These are phyloP conservation scores for Trichoderma sp. DNA, from an alignment of 2,329 filamentous ascomycete genomes.

Conservation along the genomic window DNA sequence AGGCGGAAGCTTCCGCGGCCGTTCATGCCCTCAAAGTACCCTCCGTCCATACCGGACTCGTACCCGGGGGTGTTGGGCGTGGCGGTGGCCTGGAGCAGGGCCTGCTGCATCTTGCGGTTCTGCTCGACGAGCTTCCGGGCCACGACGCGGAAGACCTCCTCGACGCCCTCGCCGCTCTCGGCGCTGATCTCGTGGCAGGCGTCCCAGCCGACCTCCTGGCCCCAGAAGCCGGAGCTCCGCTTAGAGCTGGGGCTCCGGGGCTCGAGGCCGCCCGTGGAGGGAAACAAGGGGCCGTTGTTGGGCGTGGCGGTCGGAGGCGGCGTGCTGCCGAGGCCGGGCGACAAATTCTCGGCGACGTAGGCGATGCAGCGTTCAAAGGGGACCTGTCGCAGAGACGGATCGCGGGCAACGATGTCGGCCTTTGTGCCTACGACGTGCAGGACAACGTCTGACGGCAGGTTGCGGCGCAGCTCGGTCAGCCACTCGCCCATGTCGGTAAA, in stretches of 20 bases:
- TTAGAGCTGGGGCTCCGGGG: conserved; percentile 64
- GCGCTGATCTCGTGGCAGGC: conserved; percentile 96
- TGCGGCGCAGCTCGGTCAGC: conserved; percentile 81
- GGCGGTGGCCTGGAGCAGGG: conserved; percentile 57
- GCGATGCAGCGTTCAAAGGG: conserved; percentile 95
- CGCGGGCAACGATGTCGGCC: conserved; percentile 83
- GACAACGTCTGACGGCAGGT: conserved; percentile 76
- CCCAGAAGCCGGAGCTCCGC: conserved; percentile 79
- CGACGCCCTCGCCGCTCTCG: conserved; percentile 91
- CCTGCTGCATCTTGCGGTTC: conserved; percentile 64
- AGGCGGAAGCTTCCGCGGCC: conserved; percentile 57
- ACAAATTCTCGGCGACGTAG: conserved; percentile 90
- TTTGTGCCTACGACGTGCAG: conserved; percentile 96
- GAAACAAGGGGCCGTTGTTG: conserved; percentile 34
- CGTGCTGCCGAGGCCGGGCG: conserved; percentile 67
- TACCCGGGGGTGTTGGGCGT: conserved; percentile 53
- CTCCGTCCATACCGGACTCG: conserved; percentile 48
- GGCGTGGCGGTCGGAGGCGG: conserved; percentile 65
- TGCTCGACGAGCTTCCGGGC: conserved; percentile 65
- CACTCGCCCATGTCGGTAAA: conserved; percentile 92
- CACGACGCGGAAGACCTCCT: conserved; percentile 85
- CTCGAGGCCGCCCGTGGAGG: conserved; percentile 45
- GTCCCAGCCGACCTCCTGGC: conserved; percentile 91
- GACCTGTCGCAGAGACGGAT: conserved; percentile 77
- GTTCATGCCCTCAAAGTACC: conserved; percentile 56